Conservation (phyloP, 2,329 filamentous ascomycete species). For the Neofusicoccum sp. region DNA sequence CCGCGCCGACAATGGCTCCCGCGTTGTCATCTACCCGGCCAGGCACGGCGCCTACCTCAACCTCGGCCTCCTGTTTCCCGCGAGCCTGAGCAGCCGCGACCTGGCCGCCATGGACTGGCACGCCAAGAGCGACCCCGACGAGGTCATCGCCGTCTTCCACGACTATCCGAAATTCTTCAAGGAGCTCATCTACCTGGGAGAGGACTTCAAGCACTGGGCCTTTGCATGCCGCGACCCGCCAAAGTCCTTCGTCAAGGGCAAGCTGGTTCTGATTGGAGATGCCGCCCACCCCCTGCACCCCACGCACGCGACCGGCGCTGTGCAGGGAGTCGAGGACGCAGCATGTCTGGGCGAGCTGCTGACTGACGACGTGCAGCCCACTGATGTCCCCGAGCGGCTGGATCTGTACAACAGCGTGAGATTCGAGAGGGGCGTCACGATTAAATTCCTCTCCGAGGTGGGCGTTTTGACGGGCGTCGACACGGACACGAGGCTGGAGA, state of each 20-base stretch:
- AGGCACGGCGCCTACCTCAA: constrained; percentile 6
- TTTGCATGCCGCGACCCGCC: not conserved
- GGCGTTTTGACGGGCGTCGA: not conserved
- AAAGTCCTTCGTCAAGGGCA: constrained; percentile 12
- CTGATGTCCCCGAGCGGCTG: constrained; percentile 19
- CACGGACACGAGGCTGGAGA: constrained; percentile 3
- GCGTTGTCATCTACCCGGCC: constrained; percentile 8
- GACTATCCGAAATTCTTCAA: constrained; percentile 13
- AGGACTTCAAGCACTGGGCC: constrained; percentile 18
- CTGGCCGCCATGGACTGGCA: constrained; percentile 12
- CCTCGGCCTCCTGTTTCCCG: constrained; percentile 15
- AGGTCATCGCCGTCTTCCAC: constrained; percentile 9
- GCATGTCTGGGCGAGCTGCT: constrained; percentile 23
- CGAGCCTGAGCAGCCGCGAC: constrained; percentile 1
- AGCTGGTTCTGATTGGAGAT: constrained; percentile 23
- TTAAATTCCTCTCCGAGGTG: constrained; percentile 19
- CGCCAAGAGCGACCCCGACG: constrained; percentile 2
- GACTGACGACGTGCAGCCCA: constrained; percentile 9
- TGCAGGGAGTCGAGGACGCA: constrained; percentile 25
- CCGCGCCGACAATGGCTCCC: constrained; percentile 5
- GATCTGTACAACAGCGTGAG: constrained; percentile 23
- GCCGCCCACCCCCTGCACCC: constrained; percentile 24
- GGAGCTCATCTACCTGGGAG: constrained; percentile 5
- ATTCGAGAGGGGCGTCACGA: constrained; percentile 23
- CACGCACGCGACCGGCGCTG: constrained; percentile 21